Conservation (phyloP, 768 basidiomycete species). For the Wakefieldia striispora region DNA sequence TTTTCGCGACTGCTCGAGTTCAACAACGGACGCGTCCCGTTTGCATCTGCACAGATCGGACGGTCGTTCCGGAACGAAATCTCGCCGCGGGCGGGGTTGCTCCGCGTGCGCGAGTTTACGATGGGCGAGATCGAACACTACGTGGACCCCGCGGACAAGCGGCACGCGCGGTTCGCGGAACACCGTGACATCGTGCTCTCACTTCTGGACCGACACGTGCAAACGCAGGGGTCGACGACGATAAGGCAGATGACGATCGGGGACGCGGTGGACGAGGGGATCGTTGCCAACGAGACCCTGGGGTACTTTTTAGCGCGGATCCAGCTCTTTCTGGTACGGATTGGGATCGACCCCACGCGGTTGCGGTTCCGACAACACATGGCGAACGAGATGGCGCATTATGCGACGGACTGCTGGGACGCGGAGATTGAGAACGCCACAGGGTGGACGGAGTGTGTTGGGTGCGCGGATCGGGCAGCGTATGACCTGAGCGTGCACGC, state of each 20-base stretch:
- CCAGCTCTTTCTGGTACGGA: conserved; percentile 82
- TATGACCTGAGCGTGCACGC: conserved; percentile 94
- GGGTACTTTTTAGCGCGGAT: conserved; percentile 97
- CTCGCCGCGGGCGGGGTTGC: conserved; percentile 90
- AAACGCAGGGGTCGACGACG: conserved; percentile 68
- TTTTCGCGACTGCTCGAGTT: conserved; percentile 96
- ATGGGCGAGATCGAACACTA: conserved; percentile 99
- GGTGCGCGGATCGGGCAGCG: conserved; percentile 96
- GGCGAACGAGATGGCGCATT: conserved; percentile 99
- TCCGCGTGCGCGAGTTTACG: conserved; percentile 97
- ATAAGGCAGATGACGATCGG: conserved; percentile 72
- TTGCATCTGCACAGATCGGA: conserved; percentile 96
- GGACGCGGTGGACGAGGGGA: conserved; percentile 80
- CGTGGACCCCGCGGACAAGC: conserved; percentile 93
- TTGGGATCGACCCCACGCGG: conserved; percentile 82
- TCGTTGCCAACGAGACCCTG: conserved; percentile 95
- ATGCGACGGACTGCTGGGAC: conserved; percentile 99
- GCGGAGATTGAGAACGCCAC: conserved; percentile 90
- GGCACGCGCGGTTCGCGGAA: conserved; percentile 79
- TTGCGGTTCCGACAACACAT: conserved; percentile 97
- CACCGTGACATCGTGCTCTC: conserved; percentile 71
- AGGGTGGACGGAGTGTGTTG: conserved; percentile 97
- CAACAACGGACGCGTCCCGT: conserved; percentile 95
- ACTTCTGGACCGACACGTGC: conserved; percentile 82
- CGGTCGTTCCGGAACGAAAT: conserved; percentile 98